Evolutionary conservation across 1,284 basidiomycete genomes (phyloP).

Genomic region (Schizophyllum commune): DNA sequence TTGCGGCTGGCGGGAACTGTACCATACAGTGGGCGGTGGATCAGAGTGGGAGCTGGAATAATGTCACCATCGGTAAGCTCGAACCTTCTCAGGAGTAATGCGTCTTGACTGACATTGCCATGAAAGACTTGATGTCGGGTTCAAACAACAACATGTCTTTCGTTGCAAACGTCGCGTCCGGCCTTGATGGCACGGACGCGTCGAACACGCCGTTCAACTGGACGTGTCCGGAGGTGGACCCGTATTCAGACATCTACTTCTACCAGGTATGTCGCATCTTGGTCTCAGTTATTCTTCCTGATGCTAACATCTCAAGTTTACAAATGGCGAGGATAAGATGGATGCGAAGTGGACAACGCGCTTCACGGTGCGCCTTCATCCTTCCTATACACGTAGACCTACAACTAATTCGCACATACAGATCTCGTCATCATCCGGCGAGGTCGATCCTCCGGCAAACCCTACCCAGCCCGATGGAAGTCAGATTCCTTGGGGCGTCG

Average conservation of each 20-base stretch:
- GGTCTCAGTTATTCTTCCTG: background rate
- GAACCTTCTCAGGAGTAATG: background rate
- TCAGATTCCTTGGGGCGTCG: conserved; percentile 16
- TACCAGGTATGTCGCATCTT: conserved; percentile 24
- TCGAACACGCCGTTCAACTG: conserved; percentile 25
- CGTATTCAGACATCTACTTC: conserved; percentile 31
- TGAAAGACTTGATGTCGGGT: conserved; percentile 31
- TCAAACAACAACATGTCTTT: conserved; percentile 29
- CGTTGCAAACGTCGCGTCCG: conserved; percentile 22
- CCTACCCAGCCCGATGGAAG: conserved; percentile 26
- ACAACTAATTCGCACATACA: too few species aligned
- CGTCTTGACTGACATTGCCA: background rate
- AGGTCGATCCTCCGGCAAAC: conserved; percentile 20
- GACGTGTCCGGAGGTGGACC: conserved; percentile 31
- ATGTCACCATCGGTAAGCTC: conserved; percentile 28
- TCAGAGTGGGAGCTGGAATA: conserved; percentile 23
- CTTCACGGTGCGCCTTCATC: conserved; percentile 23
- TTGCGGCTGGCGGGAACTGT: conserved; percentile 21
- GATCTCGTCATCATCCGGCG: conserved; percentile 8
- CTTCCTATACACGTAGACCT: too few species aligned
- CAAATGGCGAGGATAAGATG: conserved; percentile 20
- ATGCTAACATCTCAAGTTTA: conserved; percentile 18
- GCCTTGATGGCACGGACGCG: conserved; percentile 27
- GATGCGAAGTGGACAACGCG: conserved; percentile 29
- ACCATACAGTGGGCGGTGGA: conserved; percentile 10